Evolutionary conservation across 345 rosid genomes (phyloP).

Genomic region (Hirschfeldia incana): DNA sequence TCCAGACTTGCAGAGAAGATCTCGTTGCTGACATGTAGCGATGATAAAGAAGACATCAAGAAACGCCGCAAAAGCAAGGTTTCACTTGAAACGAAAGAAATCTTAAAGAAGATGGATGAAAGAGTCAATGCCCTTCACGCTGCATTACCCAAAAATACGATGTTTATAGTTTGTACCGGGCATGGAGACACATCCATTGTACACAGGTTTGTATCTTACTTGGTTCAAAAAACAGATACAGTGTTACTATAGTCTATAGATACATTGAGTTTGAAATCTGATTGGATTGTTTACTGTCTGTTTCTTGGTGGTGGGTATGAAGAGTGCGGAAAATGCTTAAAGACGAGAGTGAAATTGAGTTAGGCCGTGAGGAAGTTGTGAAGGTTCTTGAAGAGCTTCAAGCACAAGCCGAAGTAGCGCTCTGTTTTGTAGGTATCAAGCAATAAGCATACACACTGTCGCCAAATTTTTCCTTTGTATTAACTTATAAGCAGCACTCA

Average conservation of each 20-base stretch:
- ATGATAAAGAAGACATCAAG: slow-evolving; percentile 42
- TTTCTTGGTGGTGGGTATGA: slow-evolving; percentile 32
- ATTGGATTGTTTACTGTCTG: not conserved
- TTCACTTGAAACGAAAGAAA: slow-evolving; percentile 61
- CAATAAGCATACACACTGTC: slow-evolving; percentile 34
- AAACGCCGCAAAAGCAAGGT: slow-evolving; percentile 49
- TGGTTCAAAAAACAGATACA: slow-evolving; percentile 2
- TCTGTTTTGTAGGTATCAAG: slow-evolving; percentile 86
- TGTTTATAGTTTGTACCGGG: slow-evolving; percentile 93
- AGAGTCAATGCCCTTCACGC: slow-evolving; percentile 54
- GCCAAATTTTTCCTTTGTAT: not conserved
- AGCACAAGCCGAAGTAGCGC: slow-evolving; percentile 94
- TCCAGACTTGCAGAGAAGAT: slow-evolving; percentile 75
- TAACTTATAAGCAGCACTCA: not conserved
- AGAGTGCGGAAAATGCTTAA: slow-evolving; percentile 79
- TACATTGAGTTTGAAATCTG: not conserved
- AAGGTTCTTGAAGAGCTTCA: slow-evolving; percentile 91
- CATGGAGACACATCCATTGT: slow-evolving; percentile 92
- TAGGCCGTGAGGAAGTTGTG: slow-evolving; percentile 66
- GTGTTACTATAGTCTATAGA: not conserved
- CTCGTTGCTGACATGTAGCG: slow-evolving; percentile 71
- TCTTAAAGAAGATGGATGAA: slow-evolving; percentile 54
- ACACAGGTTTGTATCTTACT: slow-evolving; percentile 53
- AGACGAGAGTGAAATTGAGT: slow-evolving; percentile 49
- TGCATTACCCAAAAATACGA: slow-evolving; percentile 71